Percentiles rank a stretch among this genome's conserved stretches.
These are phyloP conservation scores for Sugiyamaella valdiviana DNA, from an alignment of 805 yeast species.

Conservation along the genomic window DNA sequence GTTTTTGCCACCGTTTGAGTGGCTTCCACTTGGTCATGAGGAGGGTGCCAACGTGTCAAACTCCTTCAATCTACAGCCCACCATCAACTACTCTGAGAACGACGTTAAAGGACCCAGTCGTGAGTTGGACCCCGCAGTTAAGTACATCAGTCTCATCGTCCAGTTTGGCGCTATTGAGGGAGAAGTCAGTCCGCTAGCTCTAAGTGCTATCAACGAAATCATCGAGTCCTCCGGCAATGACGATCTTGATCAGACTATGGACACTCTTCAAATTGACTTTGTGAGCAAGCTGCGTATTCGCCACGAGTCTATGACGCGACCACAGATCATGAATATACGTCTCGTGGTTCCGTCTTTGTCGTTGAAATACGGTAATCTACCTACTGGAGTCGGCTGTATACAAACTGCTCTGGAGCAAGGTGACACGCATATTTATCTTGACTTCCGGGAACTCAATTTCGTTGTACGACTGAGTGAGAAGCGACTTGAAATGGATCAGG, in stretches of 20 bases:
- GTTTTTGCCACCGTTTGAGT: constrained; percentile 19
- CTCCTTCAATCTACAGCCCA: constrained; percentile 15
- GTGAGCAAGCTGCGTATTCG: constrained; percentile 38
- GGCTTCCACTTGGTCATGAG: constrained; percentile 10
- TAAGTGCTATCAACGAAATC: constrained; percentile 37
- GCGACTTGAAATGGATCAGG: constrained; percentile 15
- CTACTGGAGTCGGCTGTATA: not conserved
- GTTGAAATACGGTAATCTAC: constrained; percentile 15
- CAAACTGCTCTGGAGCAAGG: not conserved
- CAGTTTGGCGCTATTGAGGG: constrained; percentile 49
- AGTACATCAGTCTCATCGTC: constrained; percentile 49
- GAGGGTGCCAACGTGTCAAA: not conserved
- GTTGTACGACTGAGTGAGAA: constrained; percentile 15
- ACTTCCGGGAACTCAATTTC: constrained; percentile 15
- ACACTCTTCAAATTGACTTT: constrained; percentile 56
- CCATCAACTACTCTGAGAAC: constrained; percentile 9
- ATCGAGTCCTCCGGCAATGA: constrained; percentile 33
- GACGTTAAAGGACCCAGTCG: constrained; percentile 11
- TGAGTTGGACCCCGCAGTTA: constrained; percentile 35
- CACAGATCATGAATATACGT: constrained; percentile 40
- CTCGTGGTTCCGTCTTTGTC: constrained; percentile 40
- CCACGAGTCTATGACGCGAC: constrained; percentile 29
- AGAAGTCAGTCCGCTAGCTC: constrained; percentile 41
- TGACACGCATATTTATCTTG: constrained; percentile 17
- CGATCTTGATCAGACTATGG: constrained; percentile 49